Base-by-base conservation (phyloP, 805 yeast genomes). In the Nakazawaea molendinolei region DNA sequence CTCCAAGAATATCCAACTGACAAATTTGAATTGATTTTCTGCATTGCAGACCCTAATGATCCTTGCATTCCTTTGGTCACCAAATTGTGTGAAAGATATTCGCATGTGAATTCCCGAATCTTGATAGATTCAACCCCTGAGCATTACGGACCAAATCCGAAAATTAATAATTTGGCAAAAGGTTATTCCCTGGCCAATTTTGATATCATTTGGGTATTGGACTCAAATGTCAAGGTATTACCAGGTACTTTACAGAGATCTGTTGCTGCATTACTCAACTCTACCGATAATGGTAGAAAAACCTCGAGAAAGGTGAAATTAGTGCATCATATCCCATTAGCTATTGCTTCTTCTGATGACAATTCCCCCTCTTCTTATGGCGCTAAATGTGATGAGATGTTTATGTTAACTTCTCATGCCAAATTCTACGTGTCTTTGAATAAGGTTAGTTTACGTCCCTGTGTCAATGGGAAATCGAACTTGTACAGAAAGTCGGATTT, bases 391-490 rank as follows among this genome's bases (percentile, higher is more conserved):
- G 96, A 86, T 58, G 95, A 86, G 56, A 78, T 85, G 84, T 86
- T 86, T 52, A 60, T 86, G 48, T 67, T 80, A 34, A 79, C 95
- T 1, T 75, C 95, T 1, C 96, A 86, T 59, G 76, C 89, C 35
- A 85, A 85, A 58, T 86, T 87, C 54, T 86, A 86, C 54, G 76
- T 79, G 5, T 78, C 86, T 22, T 74, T 86, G 50, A 86, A 86
- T 53, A 74, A 76, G 41, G 60, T 80, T 8, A 72, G 79, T 5
- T 57, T 84, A 23, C 95, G 95, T 0, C 94, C 95, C 0, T 86
- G 96, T 57, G 92, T 86, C 28, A 86, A 83, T 64, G 96, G 96
- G 8, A 86, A 87, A 52, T 82, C 92, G 7, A 86, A 86, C 50
- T 46, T 86, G 34, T 87, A 83, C 55, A 64, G 89, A 15, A 65